Percentiles rank a stretch among this genome's conserved stretches.
phyloP scores from a whole-genome alignment of 2,329 filamentous ascomycete genomes.

The Ophiostoma sp. region DNA sequence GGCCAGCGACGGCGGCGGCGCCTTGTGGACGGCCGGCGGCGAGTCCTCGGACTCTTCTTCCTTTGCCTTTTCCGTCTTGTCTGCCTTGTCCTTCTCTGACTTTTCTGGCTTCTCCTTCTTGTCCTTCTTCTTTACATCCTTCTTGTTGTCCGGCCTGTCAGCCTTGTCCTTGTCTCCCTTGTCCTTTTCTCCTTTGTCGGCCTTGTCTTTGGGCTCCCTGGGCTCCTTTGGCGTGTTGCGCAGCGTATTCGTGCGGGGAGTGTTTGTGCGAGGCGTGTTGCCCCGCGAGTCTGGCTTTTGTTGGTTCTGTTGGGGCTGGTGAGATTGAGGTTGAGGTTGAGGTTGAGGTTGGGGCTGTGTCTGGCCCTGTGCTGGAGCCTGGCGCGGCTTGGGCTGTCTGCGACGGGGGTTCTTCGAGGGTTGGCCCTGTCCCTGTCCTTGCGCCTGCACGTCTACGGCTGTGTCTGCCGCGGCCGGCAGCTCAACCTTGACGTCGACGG shows the following conservation, averaged over 20 bases:
- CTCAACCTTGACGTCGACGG: background rate
- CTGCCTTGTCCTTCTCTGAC: background rate
- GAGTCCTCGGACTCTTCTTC: background rate
- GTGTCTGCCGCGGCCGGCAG: background rate
- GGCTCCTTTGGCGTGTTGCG: constrained; percentile 6
- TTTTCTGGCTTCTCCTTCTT: background rate
- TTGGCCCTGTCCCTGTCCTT: background rate
- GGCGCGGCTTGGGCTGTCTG: constrained; percentile 9
- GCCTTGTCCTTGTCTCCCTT: background rate
- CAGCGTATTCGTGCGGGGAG: background rate
- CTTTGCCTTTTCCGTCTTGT: background rate
- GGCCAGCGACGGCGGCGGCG: constrained; percentile 24
- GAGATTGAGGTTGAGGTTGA: background rate
- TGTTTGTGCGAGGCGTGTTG: background rate
- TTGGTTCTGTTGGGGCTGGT: background rate
- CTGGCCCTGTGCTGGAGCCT: background rate
- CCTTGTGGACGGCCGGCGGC: background rate
- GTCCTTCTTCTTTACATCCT: background rate
- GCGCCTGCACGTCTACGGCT: background rate
- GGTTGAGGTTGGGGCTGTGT: background rate
- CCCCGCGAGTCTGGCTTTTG: background rate
- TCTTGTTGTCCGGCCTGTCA: constrained; percentile 1
- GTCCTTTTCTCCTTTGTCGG: background rate
- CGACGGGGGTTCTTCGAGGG: background rate
- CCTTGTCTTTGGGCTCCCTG: background rate